Conservation (phyloP, 345 rosid species). For the Arabidopsis arenosa region DNA sequence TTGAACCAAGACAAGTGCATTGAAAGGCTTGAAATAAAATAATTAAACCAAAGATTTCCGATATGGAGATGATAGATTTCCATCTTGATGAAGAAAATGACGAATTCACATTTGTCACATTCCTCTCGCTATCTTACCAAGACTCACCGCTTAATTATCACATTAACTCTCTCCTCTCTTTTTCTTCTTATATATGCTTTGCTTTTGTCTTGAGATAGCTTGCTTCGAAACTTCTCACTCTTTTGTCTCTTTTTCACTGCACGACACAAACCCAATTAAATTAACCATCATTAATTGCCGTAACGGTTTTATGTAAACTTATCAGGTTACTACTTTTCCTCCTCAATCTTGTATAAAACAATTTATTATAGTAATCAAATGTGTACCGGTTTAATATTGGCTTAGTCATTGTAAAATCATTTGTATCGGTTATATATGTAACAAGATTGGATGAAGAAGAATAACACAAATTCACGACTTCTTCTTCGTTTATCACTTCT, state of each 20-base stretch:
- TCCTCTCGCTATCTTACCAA: constrained; percentile 41
- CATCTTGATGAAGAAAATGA: constrained; percentile 32
- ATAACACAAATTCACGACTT: no score
- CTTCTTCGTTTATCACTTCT: no score
- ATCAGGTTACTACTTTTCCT: not conserved
- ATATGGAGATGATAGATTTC: constrained; percentile 19
- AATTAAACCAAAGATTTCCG: not conserved
- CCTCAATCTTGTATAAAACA: not conserved
- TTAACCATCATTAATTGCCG: constrained; percentile 30
- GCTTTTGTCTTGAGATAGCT: constrained; percentile 7
- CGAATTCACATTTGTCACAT: constrained; percentile 41
- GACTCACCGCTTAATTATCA: constrained; percentile 37
- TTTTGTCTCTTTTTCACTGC: constrained; percentile 37
- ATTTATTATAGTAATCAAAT: no score
- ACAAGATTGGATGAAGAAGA: no score
- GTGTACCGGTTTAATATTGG: no score
- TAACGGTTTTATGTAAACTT: constrained; percentile 30
- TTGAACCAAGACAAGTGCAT: not conserved
- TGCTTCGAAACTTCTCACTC: constrained; percentile 25
- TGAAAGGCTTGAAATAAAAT: not conserved
- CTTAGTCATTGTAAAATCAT: no score
- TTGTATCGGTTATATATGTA: no score
- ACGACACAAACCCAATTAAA: constrained; percentile 8
- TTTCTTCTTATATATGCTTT: not conserved
- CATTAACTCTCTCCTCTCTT: constrained; percentile 37